Evolutionary conservation across 2,329 filamentous ascomycete genomes (phyloP).

Genomic region (Botryotinia convoluta): DNA sequence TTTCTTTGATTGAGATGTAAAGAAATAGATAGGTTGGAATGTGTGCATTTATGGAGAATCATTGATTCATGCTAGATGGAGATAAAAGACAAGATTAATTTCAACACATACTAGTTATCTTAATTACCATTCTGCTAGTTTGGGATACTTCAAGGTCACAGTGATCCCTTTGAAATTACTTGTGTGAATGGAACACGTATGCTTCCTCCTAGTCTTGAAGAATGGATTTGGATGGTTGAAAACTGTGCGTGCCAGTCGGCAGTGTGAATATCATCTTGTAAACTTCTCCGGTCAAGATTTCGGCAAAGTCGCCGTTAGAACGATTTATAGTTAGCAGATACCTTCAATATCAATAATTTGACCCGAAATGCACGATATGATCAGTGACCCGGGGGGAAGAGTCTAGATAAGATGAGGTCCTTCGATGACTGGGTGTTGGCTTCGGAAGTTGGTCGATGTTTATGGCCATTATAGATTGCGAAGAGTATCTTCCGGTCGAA

Average conservation of each 20-base stretch:
- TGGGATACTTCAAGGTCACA: neutral
- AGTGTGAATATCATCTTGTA: too few relatives aligned
- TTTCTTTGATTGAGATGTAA: neutral
- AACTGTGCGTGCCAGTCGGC: too few relatives aligned
- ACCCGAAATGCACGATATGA: neutral
- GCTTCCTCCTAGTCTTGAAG: accelerated
- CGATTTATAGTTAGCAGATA: neutral
- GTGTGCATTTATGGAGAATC: neutral
- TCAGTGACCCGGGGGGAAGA: too few relatives aligned
- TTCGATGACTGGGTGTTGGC: neutral
- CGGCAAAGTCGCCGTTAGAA: neutral
- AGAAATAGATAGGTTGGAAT: neutral
- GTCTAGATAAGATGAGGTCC: neutral
- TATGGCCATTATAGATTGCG: neutral
- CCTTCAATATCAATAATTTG: neutral
- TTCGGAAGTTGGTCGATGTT: neutral
- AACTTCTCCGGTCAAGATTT: neutral
- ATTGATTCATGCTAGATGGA: neutral
- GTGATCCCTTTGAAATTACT: neutral
- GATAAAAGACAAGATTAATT: neutral
- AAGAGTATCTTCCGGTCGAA: neutral
- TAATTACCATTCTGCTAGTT: neutral
- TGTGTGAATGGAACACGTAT: neutral
- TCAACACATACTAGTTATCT: neutral
- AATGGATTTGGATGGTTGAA: neutral